These are phyloP conservation scores for Pseudocercospora vitis DNA, from an alignment of 2,329 filamentous ascomycete species.

Conservation along the genomic window DNA sequence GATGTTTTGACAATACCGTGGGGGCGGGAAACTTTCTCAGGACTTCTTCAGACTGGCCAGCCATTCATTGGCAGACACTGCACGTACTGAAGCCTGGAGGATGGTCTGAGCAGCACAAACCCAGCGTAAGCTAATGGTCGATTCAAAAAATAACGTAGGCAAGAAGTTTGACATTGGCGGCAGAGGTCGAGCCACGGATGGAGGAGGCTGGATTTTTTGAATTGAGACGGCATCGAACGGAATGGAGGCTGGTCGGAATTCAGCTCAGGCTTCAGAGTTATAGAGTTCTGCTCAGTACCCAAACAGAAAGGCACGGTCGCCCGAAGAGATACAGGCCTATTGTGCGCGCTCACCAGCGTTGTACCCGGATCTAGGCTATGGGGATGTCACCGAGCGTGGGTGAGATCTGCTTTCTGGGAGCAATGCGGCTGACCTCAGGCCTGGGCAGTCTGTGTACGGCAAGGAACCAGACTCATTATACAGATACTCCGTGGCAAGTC, in stretches of 20 bases:
- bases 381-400: conserved; percentile 20
- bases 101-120: conserved; percentile 25
- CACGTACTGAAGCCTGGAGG: conserved; percentile 29
- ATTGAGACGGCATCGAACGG: conserved; percentile 27
- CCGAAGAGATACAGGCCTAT: conserved; percentile 21
- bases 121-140: conserved; percentile 21
- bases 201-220: conserved; percentile 30
- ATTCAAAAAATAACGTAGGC: conserved; percentile 22
- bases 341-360: conserved; percentile 15
- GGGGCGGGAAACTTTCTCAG: conserved; percentile 34
- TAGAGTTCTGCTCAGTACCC: conserved; percentile 21
- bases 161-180: conserved; percentile 24
- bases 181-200: conserved; percentile 25
- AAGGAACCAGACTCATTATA: conserved; percentile 9
- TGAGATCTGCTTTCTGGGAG: too few species aligned
- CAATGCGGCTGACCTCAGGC: too few species aligned
- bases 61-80: conserved; percentile 20
- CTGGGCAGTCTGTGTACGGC: conserved; percentile 21
- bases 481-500: too few species aligned
- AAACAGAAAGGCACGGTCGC: conserved; percentile 14
- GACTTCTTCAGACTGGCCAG: conserved; percentile 25
- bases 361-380: conserved; percentile 15
- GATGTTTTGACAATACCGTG: conserved; percentile 44
- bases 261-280: conserved; percentile 17
- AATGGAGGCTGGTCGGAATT: conserved; percentile 30